phyloP scores from a whole-genome alignment of 2,329 filamentous ascomycete species.

The Aspergillus pseudotamarii region DNA sequence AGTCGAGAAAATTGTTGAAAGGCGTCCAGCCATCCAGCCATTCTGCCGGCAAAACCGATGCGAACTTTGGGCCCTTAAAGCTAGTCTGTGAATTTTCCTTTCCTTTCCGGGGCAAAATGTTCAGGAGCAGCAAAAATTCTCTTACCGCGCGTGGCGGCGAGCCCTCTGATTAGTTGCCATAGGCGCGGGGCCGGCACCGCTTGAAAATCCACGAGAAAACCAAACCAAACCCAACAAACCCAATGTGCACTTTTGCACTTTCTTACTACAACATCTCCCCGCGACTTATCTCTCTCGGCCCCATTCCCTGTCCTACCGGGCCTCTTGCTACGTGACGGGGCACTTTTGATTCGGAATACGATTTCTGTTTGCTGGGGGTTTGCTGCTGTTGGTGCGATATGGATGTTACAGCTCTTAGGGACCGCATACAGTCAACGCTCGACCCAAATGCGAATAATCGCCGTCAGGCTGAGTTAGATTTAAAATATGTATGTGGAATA shows the following conservation, averaged over 20 bases:
- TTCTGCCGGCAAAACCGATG: slow-evolving; percentile 1
- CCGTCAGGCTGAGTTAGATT: slow-evolving; percentile 64
- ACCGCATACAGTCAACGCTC: slow-evolving; percentile 66
- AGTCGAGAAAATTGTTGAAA: neutral
- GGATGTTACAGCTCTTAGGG: slow-evolving; percentile 64
- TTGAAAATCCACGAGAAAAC: slow-evolving; percentile 30
- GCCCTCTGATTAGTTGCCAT: slow-evolving; percentile 29
- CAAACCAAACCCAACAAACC: slow-evolving; percentile 27
- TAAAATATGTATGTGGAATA: slow-evolving; percentile 60
- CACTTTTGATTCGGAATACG: slow-evolving; percentile 28
- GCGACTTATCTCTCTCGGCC: slow-evolving; percentile 11
- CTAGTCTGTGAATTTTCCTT: slow-evolving; percentile 4
- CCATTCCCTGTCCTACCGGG: slow-evolving; percentile 7
- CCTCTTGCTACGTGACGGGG: slow-evolving; percentile 26
- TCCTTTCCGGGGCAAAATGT: slow-evolving; percentile 9
- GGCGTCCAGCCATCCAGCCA: neutral
- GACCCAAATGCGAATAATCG: slow-evolving; percentile 64
- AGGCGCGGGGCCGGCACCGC: slow-evolving; percentile 29
- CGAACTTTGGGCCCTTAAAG: neutral
- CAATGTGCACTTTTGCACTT: slow-evolving; percentile 21
- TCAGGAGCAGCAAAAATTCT: slow-evolving; percentile 21
- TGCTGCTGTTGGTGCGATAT: slow-evolving; percentile 47
- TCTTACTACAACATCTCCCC: slow-evolving; percentile 15
- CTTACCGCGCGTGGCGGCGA: slow-evolving; percentile 27
- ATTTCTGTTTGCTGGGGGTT: slow-evolving; percentile 35